A percentile compares a stretch with the other conserved stretches of the same genome.
These are phyloP conservation scores for Cercophora newfieldiana DNA, from an alignment of 495 filamentous ascomycete species.

Conservation along the genomic window DNA sequence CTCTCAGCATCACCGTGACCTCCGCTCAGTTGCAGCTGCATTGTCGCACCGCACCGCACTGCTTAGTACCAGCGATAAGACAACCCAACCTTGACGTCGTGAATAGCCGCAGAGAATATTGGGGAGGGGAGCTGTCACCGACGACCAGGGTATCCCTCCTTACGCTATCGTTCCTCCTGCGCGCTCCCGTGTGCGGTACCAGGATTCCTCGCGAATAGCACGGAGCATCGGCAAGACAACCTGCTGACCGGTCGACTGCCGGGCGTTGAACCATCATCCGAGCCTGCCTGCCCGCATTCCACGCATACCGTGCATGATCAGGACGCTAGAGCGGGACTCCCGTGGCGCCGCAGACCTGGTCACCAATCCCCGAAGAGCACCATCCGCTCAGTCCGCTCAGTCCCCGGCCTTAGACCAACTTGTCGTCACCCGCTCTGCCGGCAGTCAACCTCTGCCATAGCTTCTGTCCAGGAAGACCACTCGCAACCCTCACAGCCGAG, in stretches of 20 bases:
- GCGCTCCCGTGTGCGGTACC: background rate
- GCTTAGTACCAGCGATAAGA: background rate
- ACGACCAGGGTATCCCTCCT: background rate
- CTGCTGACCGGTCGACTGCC: background rate
- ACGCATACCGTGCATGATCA: background rate
- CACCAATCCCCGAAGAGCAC: background rate
- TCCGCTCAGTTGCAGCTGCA: background rate
- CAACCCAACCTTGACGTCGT: background rate
- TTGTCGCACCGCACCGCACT: too few relatives aligned
- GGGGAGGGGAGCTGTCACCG: background rate
- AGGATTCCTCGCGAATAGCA: background rate
- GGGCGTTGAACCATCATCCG: background rate
- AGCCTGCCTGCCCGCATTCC: background rate
- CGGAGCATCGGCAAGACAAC: background rate
- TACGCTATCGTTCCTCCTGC: background rate
- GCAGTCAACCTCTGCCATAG: background rate
- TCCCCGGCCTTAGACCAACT: background rate
- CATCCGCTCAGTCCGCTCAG: background rate
- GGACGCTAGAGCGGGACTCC: background rate
- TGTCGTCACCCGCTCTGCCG: background rate
- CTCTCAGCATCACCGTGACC: too few relatives aligned
- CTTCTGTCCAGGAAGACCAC: background rate
- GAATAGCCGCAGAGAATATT: background rate
- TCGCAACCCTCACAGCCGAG: background rate
- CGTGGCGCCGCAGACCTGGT: background rate